Conservation (phyloP, 768 basidiomycete species). For the Collybia mongolica region DNA sequence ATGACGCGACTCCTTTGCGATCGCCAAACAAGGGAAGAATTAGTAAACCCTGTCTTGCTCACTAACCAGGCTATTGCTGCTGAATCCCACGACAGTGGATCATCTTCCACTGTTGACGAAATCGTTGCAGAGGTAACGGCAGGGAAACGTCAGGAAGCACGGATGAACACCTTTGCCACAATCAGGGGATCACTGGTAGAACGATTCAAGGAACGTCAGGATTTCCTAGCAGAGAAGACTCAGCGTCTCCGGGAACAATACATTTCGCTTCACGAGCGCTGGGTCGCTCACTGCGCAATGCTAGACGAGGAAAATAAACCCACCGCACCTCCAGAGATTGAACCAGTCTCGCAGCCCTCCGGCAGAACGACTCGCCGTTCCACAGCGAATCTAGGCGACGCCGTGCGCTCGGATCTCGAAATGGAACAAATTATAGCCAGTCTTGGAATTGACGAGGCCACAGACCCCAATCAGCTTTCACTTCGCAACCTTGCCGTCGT, state of each 20-base stretch:
- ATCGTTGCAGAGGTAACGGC: conserved; percentile 48
- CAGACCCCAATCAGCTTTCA: conserved; percentile 90
- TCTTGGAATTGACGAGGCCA: conserved; percentile 86
- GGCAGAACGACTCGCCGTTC: conserved; percentile 74
- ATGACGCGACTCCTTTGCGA: conserved; percentile 61
- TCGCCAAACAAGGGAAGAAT: conserved; percentile 59
- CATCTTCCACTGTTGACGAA: conserved; percentile 34
- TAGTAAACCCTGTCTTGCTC: conserved; percentile 60
- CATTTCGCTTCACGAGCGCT: conserved; percentile 62
- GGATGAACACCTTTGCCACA: conserved; percentile 34
- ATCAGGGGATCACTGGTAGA: conserved; percentile 50
- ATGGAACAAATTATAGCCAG: conserved; percentile 98
- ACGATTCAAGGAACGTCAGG: conserved; percentile 54
- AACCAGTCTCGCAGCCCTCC: conserved; percentile 31
- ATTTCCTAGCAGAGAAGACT: conserved; percentile 51
- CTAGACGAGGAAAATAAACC: conserved; percentile 62
- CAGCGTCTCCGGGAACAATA: conserved; percentile 65
- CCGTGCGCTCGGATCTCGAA: conserved; percentile 92
- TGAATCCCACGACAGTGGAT: conserved; percentile 23
- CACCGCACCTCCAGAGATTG: conserved; percentile 34
- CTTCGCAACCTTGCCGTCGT: conserved; percentile 81
- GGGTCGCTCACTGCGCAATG: conserved; percentile 67
- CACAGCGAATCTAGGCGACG: conserved; percentile 73
- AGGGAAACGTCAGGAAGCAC: conserved; percentile 30
- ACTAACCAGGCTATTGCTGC: conserved; percentile 52